Evolutionary conservation across 2,329 filamentous ascomycete species (phyloP), one percentile per base, ranked within the genome.

Genomic region (Hypoxylon sp.): DNA sequence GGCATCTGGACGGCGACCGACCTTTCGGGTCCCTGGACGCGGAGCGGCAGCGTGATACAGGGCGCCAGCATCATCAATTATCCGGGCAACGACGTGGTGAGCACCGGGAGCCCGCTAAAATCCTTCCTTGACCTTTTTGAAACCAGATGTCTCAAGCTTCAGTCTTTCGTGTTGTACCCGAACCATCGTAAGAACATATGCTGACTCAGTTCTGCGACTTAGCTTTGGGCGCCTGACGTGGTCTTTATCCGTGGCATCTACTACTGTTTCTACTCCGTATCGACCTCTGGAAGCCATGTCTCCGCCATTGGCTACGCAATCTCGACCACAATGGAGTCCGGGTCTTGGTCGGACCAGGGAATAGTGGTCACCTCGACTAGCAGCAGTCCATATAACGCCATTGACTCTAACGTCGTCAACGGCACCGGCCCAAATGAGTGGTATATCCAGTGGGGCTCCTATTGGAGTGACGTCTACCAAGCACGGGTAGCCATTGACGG

Each of bases 401-500:
- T 91, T 66, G 89, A 87, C 68, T 73, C 76, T 0, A 84, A 84
- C 58, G 67, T 85, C 1, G 74, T 83, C 40, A 70, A 77, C 2
- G 78, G 77, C 6, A 78, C 76, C 1, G 74, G 72, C 5, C 75
- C 67, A 44, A 63, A 69, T 11, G 74, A 66, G 3, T 81, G 79
- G 61, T 80, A 82, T 48, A 72, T 86, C 71, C 83, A 80, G 51
- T 91, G 89, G 65, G 88, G 88, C 5, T 87, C 84, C 1, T 91
- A 89, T 79, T 91, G 87, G 87, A 76, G 78, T 3, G 83, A 86
- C 65, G 78, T 90, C 48, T 89, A 84, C 76, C 80, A 83, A 62
- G 56, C 70, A 9, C 83, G 84, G 67, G 82, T 84, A 2, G 74
- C 80, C 24, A 83, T 90, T 75, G 67, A 73, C 42, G 65, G 70